Base-by-base conservation (phyloP, 140 eudicot genomes). In the Senecio squalidus region DNA sequence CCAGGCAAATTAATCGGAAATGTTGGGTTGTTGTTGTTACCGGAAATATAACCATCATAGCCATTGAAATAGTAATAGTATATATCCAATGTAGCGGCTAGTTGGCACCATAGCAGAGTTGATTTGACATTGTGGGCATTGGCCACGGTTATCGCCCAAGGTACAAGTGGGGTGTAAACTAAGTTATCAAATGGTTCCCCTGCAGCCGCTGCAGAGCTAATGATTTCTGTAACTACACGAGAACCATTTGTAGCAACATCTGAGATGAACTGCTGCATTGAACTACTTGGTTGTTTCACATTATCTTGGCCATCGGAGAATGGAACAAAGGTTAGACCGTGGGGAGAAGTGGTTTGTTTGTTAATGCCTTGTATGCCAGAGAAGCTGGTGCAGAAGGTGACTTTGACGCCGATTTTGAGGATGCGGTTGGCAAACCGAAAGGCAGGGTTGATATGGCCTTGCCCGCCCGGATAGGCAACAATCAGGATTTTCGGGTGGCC, bases 61-160 rank as follows among this genome's bases (percentile, higher is more conserved):
- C 60, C 60, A 3, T 54, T 54, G 24, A 54, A 54, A 27, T 27
- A 29, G 25, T 54, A 54, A 54, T 54, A 54, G 60, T 54, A 54
- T 5, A 54, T 54, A 54, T 28, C 25, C 23, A 30, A 54, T 9
- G 29, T 16, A 27, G 18, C 27, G 14, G 60, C 60, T 15, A 41
- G 39, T 54, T 54, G 60, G 60, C 60, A 54, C 60, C 60, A 54
- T 4, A 54, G 39, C 11, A 54, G 60, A 16, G 60, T 54, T 11
- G 60, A 27, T 54, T 54, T 29, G 41, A 29, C 60, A 28, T 40
- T 24, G 4, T 53, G 40, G 15, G n/a, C 59, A 6, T 27, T 29
- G 15, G 59, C 60, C 38, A 54, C 60, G 6, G 40, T 31, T 1
- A 41, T 41, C 9, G 60, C 60, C 60, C 60, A 54, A 28, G 60